Evolutionary conservation across 1,284 basidiomycete genomes (phyloP).

Genomic region (Laetiporus sulphureus): DNA sequence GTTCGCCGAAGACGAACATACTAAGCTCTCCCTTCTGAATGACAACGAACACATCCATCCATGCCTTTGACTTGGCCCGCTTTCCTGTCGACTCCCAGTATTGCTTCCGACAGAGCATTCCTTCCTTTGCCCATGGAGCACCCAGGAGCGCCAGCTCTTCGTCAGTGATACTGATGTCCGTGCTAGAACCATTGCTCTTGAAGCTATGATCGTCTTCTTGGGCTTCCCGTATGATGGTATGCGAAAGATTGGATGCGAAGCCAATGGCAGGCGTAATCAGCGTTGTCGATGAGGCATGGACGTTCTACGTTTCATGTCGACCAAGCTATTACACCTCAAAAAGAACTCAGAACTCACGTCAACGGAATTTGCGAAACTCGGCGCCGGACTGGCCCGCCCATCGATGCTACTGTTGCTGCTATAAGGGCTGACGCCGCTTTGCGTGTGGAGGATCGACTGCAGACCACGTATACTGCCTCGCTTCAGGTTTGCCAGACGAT

Average conservation of each 20-base stretch:
- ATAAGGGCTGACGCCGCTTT: constrained; percentile 58
- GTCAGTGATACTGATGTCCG: constrained; percentile 80
- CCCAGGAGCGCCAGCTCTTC: constrained; percentile 93
- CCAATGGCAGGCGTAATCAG: constrained; percentile 82
- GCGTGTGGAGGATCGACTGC: constrained; percentile 66
- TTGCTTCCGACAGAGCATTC: constrained; percentile 88
- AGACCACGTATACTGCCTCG: constrained; percentile 85
- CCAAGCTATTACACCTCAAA: not conserved
- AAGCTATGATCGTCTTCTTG: constrained; percentile 87
- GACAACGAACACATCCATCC: constrained; percentile 94
- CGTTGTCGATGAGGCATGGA: constrained; percentile 29
- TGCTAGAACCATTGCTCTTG: constrained; percentile 52
- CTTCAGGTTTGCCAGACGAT: constrained; percentile 75
- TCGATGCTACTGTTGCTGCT: constrained; percentile 78
- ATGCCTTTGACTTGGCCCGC: constrained; percentile 78
- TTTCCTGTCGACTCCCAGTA: constrained; percentile 87
- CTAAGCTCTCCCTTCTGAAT: constrained; percentile 89
- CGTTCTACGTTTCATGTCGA: constrained; percentile 21
- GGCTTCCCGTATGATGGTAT: constrained; percentile 92
- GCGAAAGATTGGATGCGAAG: constrained; percentile 92
- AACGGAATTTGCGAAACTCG: constrained; percentile 81
- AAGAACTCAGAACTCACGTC: constrained; percentile 47
- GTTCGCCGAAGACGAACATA: constrained; percentile 90
- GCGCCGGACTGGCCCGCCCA: constrained; percentile 83
- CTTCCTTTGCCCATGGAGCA: constrained; percentile 98